phyloP scores from a whole-genome alignment of 2,329 filamentous ascomycete genomes.

The Incumbomyces lentus region DNA sequence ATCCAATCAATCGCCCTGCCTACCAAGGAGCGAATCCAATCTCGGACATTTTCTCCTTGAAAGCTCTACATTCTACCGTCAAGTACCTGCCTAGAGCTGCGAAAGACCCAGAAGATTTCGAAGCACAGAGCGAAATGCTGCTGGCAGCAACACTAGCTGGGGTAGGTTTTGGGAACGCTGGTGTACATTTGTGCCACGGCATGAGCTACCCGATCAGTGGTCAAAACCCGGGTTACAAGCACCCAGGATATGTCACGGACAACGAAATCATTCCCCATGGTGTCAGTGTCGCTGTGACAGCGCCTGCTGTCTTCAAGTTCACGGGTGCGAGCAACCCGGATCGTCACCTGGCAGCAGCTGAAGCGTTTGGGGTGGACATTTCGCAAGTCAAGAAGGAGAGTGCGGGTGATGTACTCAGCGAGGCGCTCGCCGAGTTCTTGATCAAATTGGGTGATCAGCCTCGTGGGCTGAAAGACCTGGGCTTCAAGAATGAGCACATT shows the following conservation, averaged over 20 bases:
- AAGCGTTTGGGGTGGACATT: constrained; percentile 83
- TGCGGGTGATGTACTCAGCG: constrained; percentile 76
- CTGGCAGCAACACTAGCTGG: constrained; percentile 88
- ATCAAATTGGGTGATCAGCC: constrained; percentile 82
- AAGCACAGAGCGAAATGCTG: constrained; percentile 92
- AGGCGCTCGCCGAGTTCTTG: constrained; percentile 73
- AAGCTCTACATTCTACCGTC: constrained; percentile 70
- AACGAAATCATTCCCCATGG: constrained; percentile 86
- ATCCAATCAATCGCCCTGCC: constrained; percentile 81
- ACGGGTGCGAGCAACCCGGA: constrained; percentile 87
- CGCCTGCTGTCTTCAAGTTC: constrained; percentile 88
- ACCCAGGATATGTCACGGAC: constrained; percentile 71
- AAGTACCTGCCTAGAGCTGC: constrained; percentile 88
- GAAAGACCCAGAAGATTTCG: constrained; percentile 75
- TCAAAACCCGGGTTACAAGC: constrained; percentile 84
- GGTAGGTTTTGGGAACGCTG: constrained; percentile 94
- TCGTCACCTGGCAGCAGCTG: constrained; percentile 77
- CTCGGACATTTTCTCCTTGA: constrained; percentile 89
- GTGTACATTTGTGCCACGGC: constrained; percentile 79
- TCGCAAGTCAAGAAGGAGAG: constrained; percentile 78
- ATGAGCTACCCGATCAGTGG: constrained; percentile 98
- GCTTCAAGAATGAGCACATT: constrained; percentile 65
- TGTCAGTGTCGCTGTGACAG: constrained; percentile 86
- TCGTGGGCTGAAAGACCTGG: constrained; percentile 68
- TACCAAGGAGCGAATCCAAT: constrained; percentile 98